These are phyloP conservation scores for Eucalyptus erythrocorys DNA, from an alignment of 345 rosid genomes.

Conservation along the genomic window DNA sequence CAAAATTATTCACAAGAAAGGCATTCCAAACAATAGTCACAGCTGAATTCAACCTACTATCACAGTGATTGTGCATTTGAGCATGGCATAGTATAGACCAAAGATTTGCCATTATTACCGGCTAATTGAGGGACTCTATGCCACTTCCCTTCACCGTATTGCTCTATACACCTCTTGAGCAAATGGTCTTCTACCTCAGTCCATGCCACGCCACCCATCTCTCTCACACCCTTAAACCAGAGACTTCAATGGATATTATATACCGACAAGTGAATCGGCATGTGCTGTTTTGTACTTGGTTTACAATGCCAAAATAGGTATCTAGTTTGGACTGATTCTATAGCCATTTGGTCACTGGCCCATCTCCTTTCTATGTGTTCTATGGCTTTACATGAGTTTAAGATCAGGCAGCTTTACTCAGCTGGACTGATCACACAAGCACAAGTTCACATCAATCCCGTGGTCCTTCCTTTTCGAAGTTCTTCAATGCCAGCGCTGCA, in stretches of 20 bases:
- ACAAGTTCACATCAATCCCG: not conserved
- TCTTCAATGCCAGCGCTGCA: not conserved
- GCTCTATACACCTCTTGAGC: constrained; percentile 31
- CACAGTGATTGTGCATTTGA: not conserved
- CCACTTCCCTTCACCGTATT: constrained; percentile 38
- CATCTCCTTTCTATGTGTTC: constrained; percentile 5
- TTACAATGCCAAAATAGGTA: not conserved
- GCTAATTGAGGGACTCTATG: constrained; percentile 24
- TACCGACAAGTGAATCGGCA: not conserved
- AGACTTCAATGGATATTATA: not conserved
- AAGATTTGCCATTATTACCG: constrained; percentile 1
- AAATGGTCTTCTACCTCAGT: constrained; percentile 33
- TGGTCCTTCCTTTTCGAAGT: not conserved
- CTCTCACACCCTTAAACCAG: not conserved
- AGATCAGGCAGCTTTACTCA: not conserved
- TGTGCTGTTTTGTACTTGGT: not conserved
- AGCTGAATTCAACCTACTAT: not conserved
- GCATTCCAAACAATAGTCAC: not conserved
- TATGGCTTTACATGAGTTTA: constrained; percentile 1
- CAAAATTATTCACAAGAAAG: not conserved
- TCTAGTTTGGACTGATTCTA: not conserved
- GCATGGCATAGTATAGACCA: not conserved
- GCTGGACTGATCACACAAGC: not conserved
- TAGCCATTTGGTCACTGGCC: constrained; percentile 2
- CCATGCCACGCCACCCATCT: constrained; percentile 34